Evolutionary conservation across 164 flowering plant genomes (phyloP), one percentile per base, ranked within the genome.

Genomic region (Santalum album): DNA sequence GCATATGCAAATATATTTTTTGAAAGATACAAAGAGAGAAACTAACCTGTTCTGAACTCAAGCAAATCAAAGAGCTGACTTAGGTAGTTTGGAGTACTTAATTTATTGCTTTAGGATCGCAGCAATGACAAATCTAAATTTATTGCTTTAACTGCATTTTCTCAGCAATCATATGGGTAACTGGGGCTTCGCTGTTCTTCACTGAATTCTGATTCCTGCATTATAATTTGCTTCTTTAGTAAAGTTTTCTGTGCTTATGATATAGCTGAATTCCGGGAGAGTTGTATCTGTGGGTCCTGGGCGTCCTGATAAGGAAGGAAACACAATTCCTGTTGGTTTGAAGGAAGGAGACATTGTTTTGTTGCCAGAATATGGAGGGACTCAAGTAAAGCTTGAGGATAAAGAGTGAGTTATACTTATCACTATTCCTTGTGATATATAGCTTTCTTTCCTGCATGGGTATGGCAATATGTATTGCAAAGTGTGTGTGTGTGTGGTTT

Each of bases 341-440:
- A 81, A 79, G 71, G 82, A 79, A 68, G 87, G 84, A 1, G 84
- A 79, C 45, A 75, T 74, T 17, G 87, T 82, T 42, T 72, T 82
- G 11, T 65, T 81, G 69, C 87, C 87, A 16, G 82, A 81, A 22
- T 79, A 69, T 53, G 84, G 84, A 1, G 84, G 87, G 15, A 69
- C 80, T 38, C 65, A 72, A 60, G 69, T 81, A 54, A 81, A 78
- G 71, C 79, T 78, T 22, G 82, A 61, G 7, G 87, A 78, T 1
- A 81, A 81, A 69, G 87, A 78, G 87, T 81, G 64, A 10, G 81
- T 24, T 17, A n/a, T 53, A 12, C 9, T 15, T 22, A 36, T 51
- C 22, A n/a, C 7, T n/a, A 23, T 54, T 9, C 18, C 7, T 11
- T 59, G 14, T 39, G 9, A 45, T n/a, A n/a, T 22, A 32, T 40